phyloP scores from a whole-genome alignment of 116 monocot genomes.

The Phalaenopsis hybrid region DNA sequence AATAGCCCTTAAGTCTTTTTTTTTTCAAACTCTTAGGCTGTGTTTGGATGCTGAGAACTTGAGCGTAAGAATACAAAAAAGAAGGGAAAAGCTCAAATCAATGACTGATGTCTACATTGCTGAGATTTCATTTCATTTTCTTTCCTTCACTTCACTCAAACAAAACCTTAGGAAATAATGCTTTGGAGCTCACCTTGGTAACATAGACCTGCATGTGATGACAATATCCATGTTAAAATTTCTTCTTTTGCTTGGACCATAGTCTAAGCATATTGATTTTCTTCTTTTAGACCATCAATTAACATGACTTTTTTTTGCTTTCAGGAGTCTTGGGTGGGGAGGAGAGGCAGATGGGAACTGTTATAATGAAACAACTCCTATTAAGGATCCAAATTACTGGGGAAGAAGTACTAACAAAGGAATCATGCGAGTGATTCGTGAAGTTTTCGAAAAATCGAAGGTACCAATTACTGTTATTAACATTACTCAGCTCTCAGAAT shows the following conservation, averaged over 20 bases:
- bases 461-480: slow-evolving; percentile 33
- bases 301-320: neutral
- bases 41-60: too few relatives aligned
- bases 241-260: neutral
- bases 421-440: slow-evolving; percentile 37
- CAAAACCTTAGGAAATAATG: neutral
- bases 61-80: too few relatives aligned
- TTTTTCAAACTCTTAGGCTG: too few relatives aligned
- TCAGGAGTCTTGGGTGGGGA: slow-evolving; percentile 58
- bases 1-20: too few relatives aligned
- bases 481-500: slow-evolving; percentile 59
- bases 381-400: slow-evolving; percentile 46
- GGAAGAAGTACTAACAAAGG: slow-evolving; percentile 41
- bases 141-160: neutral
- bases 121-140: too few relatives aligned
- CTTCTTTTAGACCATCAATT: neutral
- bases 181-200: neutral
- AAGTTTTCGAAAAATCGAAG: slow-evolving; percentile 30
- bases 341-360: slow-evolving; percentile 61
- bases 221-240: neutral
- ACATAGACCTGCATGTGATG: neutral
- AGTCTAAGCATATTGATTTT: neutral
- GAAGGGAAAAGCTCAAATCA: too few relatives aligned
- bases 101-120: too few relatives aligned
- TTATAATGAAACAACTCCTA: slow-evolving; percentile 57